Evolutionary conservation across 306 rosid species (phyloP), one percentile per base, ranked within the genome.

Genomic region (Citrullus amarus): DNA sequence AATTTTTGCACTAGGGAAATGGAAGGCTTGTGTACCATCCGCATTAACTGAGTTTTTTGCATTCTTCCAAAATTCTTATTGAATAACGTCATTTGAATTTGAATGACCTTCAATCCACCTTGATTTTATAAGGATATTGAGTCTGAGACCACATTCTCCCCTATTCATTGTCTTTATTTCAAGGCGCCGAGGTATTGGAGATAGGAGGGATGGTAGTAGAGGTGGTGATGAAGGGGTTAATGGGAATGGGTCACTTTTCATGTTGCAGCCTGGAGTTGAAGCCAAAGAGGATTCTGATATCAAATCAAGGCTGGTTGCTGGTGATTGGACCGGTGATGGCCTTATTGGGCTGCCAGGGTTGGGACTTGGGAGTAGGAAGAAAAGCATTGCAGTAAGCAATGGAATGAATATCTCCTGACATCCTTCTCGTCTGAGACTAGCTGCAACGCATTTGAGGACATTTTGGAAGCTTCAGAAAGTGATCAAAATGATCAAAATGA

Each of bases 341-440:
- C 68, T 87, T 77, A 87, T 87, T 46, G 90, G 90, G 51, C 73
- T 87, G 78, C 83, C 89, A 2, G 86, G 83, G 15, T 78, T 87
- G 77, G 89, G 90, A 39, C 87, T 87, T 61, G 86, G 86, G 65
- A 75, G 84, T 54, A 79, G 85, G 80, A 85, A 82, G 85, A 87
- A 84, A 79, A 84, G 86, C 79, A 75, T 87, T 54, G 83, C 28
- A 25, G 28, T 84, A 17, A 77, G 66, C 46, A 82, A 70, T 20
- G 76, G 80, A 69, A 76, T 80, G 14, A 22, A 88, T 63, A 79
- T 85, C 68, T 53, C 87, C 3, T 86, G 97, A 55, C 84, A 82
- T 79, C 91, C 92, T 25, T 95, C 99, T 87, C 96, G 96, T 76
- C 97, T 98, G 28, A 25, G 15, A 81, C 93, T 75, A 95, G 97